A percentile compares a stretch with the other conserved stretches of the same genome.
These are phyloP conservation scores for Fusarium xyrophilum DNA, from an alignment of 2,329 filamentous ascomycete species.

Conservation along the genomic window DNA sequence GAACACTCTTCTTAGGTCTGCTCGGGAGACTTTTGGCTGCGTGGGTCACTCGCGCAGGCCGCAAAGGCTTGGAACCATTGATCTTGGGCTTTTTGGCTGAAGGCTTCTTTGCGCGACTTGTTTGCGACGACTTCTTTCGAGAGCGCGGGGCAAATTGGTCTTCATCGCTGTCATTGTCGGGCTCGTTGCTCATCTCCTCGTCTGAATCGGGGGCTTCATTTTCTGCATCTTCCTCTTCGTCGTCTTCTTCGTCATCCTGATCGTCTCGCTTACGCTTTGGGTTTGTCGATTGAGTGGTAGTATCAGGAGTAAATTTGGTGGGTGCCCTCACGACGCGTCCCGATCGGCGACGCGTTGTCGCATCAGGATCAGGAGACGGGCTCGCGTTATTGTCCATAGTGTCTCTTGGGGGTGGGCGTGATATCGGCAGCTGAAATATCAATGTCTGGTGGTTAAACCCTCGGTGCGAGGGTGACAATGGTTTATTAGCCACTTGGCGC, in stretches of 20 bases:
- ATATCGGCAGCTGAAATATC: slow-evolving; percentile 31
- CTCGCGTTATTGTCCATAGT: slow-evolving; percentile 63
- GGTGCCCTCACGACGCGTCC: slow-evolving; percentile 70
- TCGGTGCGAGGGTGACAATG: slow-evolving; percentile 42
- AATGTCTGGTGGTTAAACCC: slow-evolving; percentile 33
- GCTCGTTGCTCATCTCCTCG: slow-evolving; percentile 54
- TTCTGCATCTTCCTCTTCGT: slow-evolving; percentile 48
- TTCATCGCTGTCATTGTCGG: slow-evolving; percentile 57
- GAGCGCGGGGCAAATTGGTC: slow-evolving; percentile 49
- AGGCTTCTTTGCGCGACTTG: slow-evolving; percentile 60
- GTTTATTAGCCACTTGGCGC: slow-evolving; percentile 43
- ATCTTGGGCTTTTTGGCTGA: slow-evolving; percentile 69
- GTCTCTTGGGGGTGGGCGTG: slow-evolving; percentile 41
- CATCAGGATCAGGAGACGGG: slow-evolving; percentile 58
- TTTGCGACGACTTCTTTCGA: slow-evolving; percentile 53
- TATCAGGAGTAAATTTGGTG: slow-evolving; percentile 65
- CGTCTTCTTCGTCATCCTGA: slow-evolving; percentile 51
- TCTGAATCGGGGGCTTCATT: slow-evolving; percentile 58
- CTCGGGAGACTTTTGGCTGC: slow-evolving; percentile 52
- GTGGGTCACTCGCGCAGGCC: slow-evolving; percentile 47
- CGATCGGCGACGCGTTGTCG: slow-evolving; percentile 68
- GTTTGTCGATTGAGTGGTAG: slow-evolving; percentile 48
- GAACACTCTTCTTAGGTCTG: slow-evolving; percentile 63
- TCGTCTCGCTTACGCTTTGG: slow-evolving; percentile 66
- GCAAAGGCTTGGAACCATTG: slow-evolving; percentile 58